phyloP scores from a whole-genome alignment of 2,329 filamentous ascomycete genomes.

The Tricladium varicosporioides region DNA sequence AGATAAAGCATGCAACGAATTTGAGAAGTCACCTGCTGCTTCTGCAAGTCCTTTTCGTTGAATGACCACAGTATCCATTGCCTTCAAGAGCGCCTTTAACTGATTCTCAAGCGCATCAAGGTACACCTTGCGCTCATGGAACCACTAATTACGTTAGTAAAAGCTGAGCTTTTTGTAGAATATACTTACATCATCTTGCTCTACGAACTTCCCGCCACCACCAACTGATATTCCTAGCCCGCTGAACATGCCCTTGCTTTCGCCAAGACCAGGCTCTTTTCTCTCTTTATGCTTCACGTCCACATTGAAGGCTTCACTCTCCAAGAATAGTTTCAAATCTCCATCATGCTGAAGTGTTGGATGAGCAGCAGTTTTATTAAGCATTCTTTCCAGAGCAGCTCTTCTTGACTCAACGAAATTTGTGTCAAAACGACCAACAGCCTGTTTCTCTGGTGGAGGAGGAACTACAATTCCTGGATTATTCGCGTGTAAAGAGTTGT shows the following conservation, averaged over 20 bases:
- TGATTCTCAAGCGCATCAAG: constrained; percentile 92
- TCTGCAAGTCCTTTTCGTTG: constrained; percentile 94
- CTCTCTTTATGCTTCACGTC: constrained; percentile 98
- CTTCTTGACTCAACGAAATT: constrained; percentile 94
- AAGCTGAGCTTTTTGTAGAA: background rate
- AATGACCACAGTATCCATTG: constrained; percentile 86
- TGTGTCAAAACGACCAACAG: constrained; percentile 90
- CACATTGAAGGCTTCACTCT: constrained; percentile 93
- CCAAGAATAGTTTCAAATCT: constrained; percentile 93
- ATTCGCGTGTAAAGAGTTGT: constrained; percentile 89
- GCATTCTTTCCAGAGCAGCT: constrained; percentile 92
- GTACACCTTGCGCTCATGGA: constrained; percentile 93
- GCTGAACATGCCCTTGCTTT: constrained; percentile 92
- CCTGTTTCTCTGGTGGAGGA: constrained; percentile 96
- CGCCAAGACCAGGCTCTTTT: constrained; percentile 77
- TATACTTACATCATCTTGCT: constrained; percentile 83
- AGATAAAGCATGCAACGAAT: constrained; percentile 87
- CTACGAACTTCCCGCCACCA: constrained; percentile 82
- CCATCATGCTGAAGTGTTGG: constrained; percentile 88
- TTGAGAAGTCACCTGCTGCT: constrained; percentile 88
- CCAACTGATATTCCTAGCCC: constrained; percentile 78
- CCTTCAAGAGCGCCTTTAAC: constrained; percentile 84
- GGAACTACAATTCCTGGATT: constrained; percentile 94
- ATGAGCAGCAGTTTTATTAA: constrained; percentile 92
- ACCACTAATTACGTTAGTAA: constrained; percentile 64